phyloP scores from a whole-genome alignment of 805 yeast species.

The Saccharomycopsis malanga region DNA sequence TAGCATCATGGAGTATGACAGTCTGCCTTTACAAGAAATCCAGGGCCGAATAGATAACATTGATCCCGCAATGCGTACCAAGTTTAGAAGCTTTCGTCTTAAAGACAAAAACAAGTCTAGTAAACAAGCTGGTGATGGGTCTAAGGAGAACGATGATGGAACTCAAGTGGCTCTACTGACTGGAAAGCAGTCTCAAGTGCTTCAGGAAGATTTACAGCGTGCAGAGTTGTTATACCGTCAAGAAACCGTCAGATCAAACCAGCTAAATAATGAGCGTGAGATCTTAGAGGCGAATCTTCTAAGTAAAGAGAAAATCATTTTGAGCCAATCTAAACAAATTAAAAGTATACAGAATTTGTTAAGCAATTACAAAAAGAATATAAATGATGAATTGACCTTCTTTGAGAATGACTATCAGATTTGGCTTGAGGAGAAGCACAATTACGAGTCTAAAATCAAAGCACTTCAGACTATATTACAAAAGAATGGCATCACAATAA shows the following conservation, averaged over 20 bases:
- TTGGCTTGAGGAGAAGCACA: constrained; percentile 20
- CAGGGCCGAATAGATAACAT: too few species aligned
- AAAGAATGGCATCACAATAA: background rate
- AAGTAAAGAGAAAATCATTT: constrained; percentile 16
- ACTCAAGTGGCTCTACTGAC: background rate
- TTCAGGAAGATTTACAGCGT: background rate
- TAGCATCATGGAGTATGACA: too few species aligned
- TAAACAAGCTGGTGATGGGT: background rate
- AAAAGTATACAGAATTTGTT: constrained; percentile 6
- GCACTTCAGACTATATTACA: background rate
- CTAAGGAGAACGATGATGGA: background rate
- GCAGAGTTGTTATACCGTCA: constrained; percentile 6
- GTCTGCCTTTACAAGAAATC: too few species aligned
- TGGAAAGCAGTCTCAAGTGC: background rate
- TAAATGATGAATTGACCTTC: constrained; percentile 8
- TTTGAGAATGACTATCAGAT: constrained; percentile 15
- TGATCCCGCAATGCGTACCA: background rate
- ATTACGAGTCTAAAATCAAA: constrained; percentile 15
- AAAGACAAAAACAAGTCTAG: background rate
- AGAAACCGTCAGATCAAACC: constrained; percentile 9
- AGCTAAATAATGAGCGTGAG: constrained; percentile 14
- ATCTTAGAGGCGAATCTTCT: constrained; percentile 11
- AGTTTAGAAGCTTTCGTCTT: background rate
- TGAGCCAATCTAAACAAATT: constrained; percentile 12
- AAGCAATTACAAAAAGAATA: constrained; percentile 12